Evolutionary conservation across 2,329 filamentous ascomycete species (phyloP).

Genomic region (Colletotrichum aenigma): DNA sequence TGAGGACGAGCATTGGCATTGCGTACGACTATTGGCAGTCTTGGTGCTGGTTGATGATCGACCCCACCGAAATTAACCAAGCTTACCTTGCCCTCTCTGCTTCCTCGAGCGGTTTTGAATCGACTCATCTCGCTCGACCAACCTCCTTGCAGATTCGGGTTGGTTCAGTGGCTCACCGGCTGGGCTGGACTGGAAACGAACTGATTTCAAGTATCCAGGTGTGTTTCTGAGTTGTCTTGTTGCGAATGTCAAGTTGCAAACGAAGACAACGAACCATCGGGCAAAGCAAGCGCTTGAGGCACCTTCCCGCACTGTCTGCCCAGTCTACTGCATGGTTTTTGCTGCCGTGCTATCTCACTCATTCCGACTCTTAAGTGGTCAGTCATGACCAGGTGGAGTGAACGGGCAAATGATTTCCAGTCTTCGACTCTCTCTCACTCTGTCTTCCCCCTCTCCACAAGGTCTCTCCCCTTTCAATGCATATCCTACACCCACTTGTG

Average conservation of each 20-base stretch:
- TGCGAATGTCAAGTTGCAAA: not conserved
- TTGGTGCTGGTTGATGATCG: not conserved
- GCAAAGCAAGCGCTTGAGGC: not conserved
- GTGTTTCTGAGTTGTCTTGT: not conserved
- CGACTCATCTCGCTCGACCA: slow-evolving; percentile 18
- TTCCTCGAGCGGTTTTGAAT: not conserved
- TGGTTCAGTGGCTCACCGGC: not conserved
- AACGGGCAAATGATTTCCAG: not conserved
- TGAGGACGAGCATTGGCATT: not conserved
- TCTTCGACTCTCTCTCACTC: not conserved
- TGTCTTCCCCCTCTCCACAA: not conserved
- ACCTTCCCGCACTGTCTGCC: not conserved
- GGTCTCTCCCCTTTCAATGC: slow-evolving; percentile 9
- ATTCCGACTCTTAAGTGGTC: not conserved
- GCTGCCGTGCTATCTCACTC: not conserved
- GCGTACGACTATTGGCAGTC: not conserved
- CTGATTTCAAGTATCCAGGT: not conserved
- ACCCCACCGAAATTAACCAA: slow-evolving; percentile 4
- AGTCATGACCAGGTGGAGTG: not conserved
- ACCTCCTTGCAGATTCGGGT: slow-evolving; percentile 14
- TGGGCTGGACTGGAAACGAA: not conserved
- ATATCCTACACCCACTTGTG: slow-evolving; percentile 1
- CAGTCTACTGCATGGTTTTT: not conserved
- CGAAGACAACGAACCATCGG: not conserved
- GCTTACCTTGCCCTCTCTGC: not conserved